phyloP scores from a whole-genome alignment of 1,284 basidiomycete species.

The Ustilago tritici region DNA sequence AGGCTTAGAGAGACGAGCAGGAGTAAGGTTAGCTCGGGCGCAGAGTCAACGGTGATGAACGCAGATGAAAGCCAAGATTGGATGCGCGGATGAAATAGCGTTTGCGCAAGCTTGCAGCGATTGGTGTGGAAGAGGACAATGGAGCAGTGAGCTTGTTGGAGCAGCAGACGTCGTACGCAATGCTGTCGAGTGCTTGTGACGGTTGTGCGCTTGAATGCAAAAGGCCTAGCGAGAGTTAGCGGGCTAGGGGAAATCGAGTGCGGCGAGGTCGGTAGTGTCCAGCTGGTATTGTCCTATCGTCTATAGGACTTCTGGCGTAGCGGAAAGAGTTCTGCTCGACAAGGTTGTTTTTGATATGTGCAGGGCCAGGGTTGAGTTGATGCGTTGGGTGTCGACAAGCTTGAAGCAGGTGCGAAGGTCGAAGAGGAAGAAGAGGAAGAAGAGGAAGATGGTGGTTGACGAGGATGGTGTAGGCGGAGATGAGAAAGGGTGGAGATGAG shows the following conservation, averaged over 20 bases:
- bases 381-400: background rate
- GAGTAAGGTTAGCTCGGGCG: conserved; percentile 4
- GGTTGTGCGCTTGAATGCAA: background rate
- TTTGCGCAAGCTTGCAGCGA: conserved; percentile 8
- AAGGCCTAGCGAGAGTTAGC: background rate
- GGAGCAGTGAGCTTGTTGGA: background rate
- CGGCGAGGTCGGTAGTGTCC: background rate
- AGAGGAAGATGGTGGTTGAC: background rate
- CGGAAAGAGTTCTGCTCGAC: background rate
- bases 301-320: background rate
- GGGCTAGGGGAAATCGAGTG: background rate
- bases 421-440: background rate
- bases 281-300: background rate
- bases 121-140: background rate
- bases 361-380: background rate
- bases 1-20: background rate
- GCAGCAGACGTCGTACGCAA: background rate
- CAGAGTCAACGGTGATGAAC: conserved; percentile 3
- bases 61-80: conserved; percentile 9
- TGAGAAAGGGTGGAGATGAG: background rate
- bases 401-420: background rate
- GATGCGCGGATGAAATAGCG: conserved; percentile 2
- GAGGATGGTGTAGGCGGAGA: background rate
- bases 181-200: background rate
- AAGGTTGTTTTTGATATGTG: background rate